phyloP scores from a whole-genome alignment of 306 rosid species.

The Gastrolobium villosum region DNA sequence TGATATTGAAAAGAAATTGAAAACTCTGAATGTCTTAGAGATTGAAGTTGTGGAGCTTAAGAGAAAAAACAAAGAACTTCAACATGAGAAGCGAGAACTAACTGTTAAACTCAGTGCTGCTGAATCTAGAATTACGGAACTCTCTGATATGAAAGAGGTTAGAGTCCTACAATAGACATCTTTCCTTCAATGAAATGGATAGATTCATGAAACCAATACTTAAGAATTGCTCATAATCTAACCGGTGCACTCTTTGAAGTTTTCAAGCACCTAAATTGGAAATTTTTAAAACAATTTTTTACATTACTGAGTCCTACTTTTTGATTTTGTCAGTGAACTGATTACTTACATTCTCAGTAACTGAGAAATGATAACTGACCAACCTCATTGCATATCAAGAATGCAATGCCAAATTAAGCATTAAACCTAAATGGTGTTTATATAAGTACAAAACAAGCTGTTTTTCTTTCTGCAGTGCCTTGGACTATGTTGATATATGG shows the following conservation, averaged over 20 bases:
- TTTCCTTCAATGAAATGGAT: slow-evolving; percentile 10
- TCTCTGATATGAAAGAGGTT: slow-evolving; percentile 80
- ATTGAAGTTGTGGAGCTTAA: slow-evolving; percentile 74
- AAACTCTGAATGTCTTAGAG: slow-evolving; percentile 70
- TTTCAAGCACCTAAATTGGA: slow-evolving; percentile 9
- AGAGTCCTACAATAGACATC: slow-evolving; percentile 37
- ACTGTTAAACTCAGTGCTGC: slow-evolving; percentile 69
- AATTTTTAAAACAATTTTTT: not conserved
- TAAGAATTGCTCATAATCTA: slow-evolving; percentile 9
- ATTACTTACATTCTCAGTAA: not conserved
- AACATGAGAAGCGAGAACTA: slow-evolving; percentile 80
- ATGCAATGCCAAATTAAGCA: slow-evolving; percentile 16
- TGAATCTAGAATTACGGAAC: slow-evolving; percentile 61
- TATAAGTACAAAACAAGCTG: slow-evolving; percentile 7
- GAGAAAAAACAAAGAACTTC: slow-evolving; percentile 84
- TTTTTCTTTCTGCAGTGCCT: slow-evolving; percentile 25
- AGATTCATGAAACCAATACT: slow-evolving; percentile 27
- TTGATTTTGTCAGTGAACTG: slow-evolving; percentile 9
- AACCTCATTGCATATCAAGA: slow-evolving; percentile 5
- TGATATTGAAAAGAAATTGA: slow-evolving; percentile 72
- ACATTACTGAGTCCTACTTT: not conserved
- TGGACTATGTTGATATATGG: not conserved
- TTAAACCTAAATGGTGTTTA: not conserved
- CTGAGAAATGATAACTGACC: not conserved
- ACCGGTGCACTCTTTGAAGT: slow-evolving; percentile 31